Percentiles rank a stretch among this genome's conserved stretches.
Evolutionary conservation across 2,329 filamentous ascomycete species (phyloP).

Genomic region (Hortaea werneckii): DNA sequence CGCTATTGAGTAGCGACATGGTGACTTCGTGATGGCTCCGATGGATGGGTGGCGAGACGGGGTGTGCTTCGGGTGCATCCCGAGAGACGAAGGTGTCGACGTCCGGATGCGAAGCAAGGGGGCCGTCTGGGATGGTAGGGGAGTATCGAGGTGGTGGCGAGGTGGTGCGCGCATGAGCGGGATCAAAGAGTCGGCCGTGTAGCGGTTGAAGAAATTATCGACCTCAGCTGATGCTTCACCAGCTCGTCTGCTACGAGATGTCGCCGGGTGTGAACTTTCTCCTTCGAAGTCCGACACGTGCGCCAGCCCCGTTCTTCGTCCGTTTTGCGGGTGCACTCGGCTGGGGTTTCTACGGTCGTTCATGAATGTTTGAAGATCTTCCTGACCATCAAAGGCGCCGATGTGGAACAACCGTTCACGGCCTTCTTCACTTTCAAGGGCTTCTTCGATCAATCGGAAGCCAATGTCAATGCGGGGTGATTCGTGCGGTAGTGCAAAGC

Average conservation of each 20-base stretch:
- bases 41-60: conserved; percentile 16
- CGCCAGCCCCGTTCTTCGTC: not conserved
- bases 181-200: conserved; percentile 8
- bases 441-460: conserved; percentile 23
- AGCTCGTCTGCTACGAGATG: conserved; percentile 3
- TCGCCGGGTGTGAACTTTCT: conserved; percentile 9
- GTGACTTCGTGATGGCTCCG: conserved; percentile 13
- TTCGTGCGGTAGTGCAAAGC: conserved; percentile 16
- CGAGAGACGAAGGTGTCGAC: conserved; percentile 13
- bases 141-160: conserved; percentile 20
- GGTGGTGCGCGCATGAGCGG: conserved; percentile 1
- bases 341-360: not conserved
- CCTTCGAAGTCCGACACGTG: not conserved
- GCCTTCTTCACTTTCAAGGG: conserved; percentile 18
- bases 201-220: conserved; percentile 16
- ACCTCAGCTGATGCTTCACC: conserved; percentile 12
- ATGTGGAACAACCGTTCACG: conserved; percentile 16
- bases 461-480: conserved; percentile 19
- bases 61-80: conserved; percentile 16
- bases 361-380: not conserved
- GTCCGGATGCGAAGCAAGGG: conserved; percentile 10
- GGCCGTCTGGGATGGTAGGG: conserved; percentile 1
- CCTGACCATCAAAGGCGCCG: conserved; percentile 2
- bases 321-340: not conserved
- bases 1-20: conserved; percentile 15